Conservation (phyloP, 1,284 basidiomycete species). For the Ceratobasidium sp. region DNA sequence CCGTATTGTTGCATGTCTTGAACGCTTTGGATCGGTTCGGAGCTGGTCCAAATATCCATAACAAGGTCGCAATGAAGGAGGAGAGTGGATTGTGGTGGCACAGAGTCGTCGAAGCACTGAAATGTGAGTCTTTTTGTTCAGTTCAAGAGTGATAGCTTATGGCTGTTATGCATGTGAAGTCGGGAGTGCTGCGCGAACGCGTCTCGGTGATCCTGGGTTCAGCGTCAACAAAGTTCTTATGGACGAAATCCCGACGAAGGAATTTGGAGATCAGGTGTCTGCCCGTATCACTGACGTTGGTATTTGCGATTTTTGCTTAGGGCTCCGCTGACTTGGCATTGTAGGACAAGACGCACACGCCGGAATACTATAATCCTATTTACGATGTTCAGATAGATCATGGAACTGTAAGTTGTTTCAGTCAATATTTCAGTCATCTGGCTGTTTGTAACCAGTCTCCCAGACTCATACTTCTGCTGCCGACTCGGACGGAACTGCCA, state of each 20-base stretch:
- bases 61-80: constrained; percentile 26
- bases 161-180: constrained; percentile 46
- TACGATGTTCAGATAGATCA: constrained; percentile 81
- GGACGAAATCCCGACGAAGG: constrained; percentile 71
- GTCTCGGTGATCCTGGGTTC: constrained; percentile 78
- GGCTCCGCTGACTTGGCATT: constrained; percentile 11
- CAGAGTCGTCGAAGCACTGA: constrained; percentile 75
- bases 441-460: constrained; percentile 12
- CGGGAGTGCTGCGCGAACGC: constrained; percentile 66
- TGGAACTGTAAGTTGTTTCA: constrained; percentile 70
- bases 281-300: constrained; percentile 80
- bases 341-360: constrained; percentile 77
- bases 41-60: constrained; percentile 23
- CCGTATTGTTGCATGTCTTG: constrained; percentile 63
- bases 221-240: constrained; percentile 64
- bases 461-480: constrained; percentile 83
- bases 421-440: constrained; percentile 5
- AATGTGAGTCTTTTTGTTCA: constrained; percentile 60
- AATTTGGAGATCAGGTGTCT: constrained; percentile 67
- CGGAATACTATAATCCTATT: constrained; percentile 83
- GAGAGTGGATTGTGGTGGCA: constrained; percentile 55
- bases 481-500: constrained; percentile 84
- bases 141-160: background rate
- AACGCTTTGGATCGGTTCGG: constrained; percentile 51
- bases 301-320: constrained; percentile 41